A percentile compares a stretch with the other conserved stretches of the same genome.
Conservation (phyloP, 768 basidiomycete species). For the Ephemerocybe angulata region DNA sequence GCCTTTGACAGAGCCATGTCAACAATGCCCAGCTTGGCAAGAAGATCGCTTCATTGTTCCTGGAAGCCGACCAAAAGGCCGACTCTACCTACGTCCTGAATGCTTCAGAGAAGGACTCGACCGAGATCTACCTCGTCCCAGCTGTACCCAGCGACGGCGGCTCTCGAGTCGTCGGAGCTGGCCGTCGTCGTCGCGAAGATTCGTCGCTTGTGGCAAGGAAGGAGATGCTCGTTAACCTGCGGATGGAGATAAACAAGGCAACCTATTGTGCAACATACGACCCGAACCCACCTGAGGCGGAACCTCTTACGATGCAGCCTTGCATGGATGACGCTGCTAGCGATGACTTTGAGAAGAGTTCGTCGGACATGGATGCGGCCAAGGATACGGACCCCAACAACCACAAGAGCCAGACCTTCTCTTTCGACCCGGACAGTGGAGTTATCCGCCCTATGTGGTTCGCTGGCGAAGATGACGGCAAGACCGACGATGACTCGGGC, state of each 20-base stretch:
- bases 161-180: neutral
- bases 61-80: slow-evolving; percentile 13
- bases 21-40: slow-evolving; percentile 11
- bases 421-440: slow-evolving; percentile 46
- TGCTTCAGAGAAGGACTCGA: slow-evolving; percentile 46
- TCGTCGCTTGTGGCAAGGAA: slow-evolving; percentile 1
- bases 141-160: neutral
- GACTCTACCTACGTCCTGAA: slow-evolving; percentile 40
- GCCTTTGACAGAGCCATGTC: slow-evolving; percentile 8
- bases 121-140: slow-evolving; percentile 40
- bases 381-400: slow-evolving; percentile 6
- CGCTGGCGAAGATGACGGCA: slow-evolving; percentile 24
- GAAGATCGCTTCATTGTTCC: slow-evolving; percentile 18
- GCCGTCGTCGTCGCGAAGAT: slow-evolving; percentile 8
- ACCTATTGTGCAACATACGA: slow-evolving; percentile 63
- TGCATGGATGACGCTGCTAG: slow-evolving; percentile 29
- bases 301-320: slow-evolving; percentile 46
- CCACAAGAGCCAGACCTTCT: slow-evolving; percentile 56
- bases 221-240: slow-evolving; percentile 36
- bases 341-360: neutral
- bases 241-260: slow-evolving; percentile 37
- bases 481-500: slow-evolving; percentile 24
- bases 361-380: neutral
- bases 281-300: slow-evolving; percentile 42
- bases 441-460: slow-evolving; percentile 53